phyloP scores from a whole-genome alignment of 805 yeast genomes.

The Saturnispora mendoncae region DNA sequence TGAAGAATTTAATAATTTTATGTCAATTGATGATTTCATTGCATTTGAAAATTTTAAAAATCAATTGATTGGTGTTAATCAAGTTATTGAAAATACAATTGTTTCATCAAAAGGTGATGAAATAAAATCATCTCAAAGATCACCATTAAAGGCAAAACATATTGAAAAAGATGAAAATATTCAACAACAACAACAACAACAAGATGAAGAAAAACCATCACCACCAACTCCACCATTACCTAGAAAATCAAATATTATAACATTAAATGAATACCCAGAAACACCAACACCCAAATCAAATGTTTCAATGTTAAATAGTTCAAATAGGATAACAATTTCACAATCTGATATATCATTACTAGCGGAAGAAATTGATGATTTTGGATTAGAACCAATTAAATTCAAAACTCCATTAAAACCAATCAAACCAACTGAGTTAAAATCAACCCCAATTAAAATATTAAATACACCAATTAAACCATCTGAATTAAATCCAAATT shows the following conservation, averaged over 20 bases:
- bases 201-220: neutral
- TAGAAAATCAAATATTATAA: constrained; percentile 10
- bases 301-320: neutral
- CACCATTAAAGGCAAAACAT: constrained; percentile 9
- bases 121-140: neutral
- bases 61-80: constrained; percentile 10
- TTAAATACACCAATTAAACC: constrained; percentile 18
- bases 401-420: constrained; percentile 13
- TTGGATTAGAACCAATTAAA: constrained; percentile 2
- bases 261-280: neutral
- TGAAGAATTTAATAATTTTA: constrained; percentile 20
- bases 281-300: constrained; percentile 2
- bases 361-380: constrained; percentile 4
- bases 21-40: constrained; percentile 21
- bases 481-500: constrained; percentile 20
- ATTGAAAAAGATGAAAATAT: neutral
- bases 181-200: neutral
- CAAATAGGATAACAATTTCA: constrained; percentile 1
- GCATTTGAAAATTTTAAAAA: constrained; percentile 21
- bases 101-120: neutral
- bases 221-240: constrained; percentile 19
- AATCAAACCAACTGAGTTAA: constrained; percentile 5
- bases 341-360: constrained; percentile 9
- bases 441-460: constrained; percentile 4
- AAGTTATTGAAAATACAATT: constrained; percentile 7